Percentiles rank a stretch among this genome's conserved stretches.
Evolutionary conservation across 768 basidiomycete species (phyloP).

Genomic region (Pulveroboletus ravenelii): DNA sequence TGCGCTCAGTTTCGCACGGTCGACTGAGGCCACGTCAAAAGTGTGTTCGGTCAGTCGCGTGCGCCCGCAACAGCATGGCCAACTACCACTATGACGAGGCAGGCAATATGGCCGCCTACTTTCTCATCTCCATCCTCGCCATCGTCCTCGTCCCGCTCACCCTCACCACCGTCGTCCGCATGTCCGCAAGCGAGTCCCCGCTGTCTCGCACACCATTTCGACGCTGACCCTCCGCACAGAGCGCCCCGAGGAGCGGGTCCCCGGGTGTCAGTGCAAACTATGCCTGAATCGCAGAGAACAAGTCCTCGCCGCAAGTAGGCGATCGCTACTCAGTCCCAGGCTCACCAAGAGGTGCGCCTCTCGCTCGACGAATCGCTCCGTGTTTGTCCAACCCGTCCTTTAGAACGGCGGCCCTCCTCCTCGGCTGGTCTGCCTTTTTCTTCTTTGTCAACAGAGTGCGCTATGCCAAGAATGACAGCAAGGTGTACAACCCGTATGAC

Average conservation of each 20-base stretch:
- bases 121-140: conserved; percentile 84
- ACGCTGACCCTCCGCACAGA: conserved; percentile 26
- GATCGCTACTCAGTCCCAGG: conserved; percentile 45
- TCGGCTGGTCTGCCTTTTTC: conserved; percentile 73
- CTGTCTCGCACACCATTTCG: neutral
- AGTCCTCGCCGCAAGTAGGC: conserved; percentile 38
- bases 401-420: conserved; percentile 56
- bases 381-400: neutral
- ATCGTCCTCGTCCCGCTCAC: conserved; percentile 80
- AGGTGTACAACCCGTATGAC: conserved; percentile 90
- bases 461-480: conserved; percentile 50
- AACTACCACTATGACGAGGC: conserved; percentile 84
- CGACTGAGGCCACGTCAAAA: conserved; percentile 11
- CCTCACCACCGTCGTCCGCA: conserved; percentile 40
- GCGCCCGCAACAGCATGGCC: conserved; percentile 40
- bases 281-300: conserved; percentile 54
- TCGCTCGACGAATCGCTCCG: neutral
- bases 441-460: conserved; percentile 65
- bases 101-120: conserved; percentile 85
- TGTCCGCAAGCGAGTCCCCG: conserved; percentile 40
- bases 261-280: conserved; percentile 58
- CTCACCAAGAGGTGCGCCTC: conserved; percentile 46
- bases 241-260: conserved; percentile 25
- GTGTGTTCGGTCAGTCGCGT: neutral
- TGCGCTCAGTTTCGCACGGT: conserved; percentile 6